A percentile compares a stretch with the other conserved stretches of the same genome.
phyloP scores from a whole-genome alignment of 106 monocot genomes.

The Dendrobium officinale region DNA sequence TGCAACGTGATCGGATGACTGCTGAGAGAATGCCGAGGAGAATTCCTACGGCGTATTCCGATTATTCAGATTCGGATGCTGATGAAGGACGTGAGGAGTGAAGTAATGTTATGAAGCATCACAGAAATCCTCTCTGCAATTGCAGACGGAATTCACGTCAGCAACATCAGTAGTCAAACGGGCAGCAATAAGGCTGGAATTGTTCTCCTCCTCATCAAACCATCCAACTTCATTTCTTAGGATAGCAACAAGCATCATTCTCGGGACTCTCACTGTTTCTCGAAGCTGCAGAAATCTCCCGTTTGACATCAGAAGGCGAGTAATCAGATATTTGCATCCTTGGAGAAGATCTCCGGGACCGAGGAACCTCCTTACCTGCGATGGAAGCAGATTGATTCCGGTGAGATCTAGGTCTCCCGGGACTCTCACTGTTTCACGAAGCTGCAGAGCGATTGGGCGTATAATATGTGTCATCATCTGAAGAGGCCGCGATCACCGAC shows the following conservation, averaged over 20 bases:
- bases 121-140: no score
- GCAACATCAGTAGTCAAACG: no score
- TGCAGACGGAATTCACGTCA: no score
- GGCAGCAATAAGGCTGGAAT: conserved; percentile 63
- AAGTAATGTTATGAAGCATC: no score
- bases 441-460: conserved; percentile 17
- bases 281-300: conserved; percentile 6
- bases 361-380: conserved; percentile 20
- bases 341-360: conserved; percentile 29
- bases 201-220: conserved; percentile 98
- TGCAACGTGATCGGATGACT: no score
- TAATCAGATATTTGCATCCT: conserved; percentile 11
- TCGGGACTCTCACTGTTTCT: no score
- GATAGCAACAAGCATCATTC: conserved; percentile 27
- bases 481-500: not conserved
- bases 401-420: conserved; percentile 19
- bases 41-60: no score
- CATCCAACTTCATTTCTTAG: conserved; percentile 96
- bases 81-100: no score
- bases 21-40: no score
- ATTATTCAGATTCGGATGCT: no score
- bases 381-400: conserved; percentile 4
- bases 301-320: conserved; percentile 25
- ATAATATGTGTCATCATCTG: conserved; percentile 25
- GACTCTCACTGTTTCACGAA: conserved; percentile 14